phyloP scores from a whole-genome alignment of 148 eudicot species.

The Amaranthus palmeri region DNA sequence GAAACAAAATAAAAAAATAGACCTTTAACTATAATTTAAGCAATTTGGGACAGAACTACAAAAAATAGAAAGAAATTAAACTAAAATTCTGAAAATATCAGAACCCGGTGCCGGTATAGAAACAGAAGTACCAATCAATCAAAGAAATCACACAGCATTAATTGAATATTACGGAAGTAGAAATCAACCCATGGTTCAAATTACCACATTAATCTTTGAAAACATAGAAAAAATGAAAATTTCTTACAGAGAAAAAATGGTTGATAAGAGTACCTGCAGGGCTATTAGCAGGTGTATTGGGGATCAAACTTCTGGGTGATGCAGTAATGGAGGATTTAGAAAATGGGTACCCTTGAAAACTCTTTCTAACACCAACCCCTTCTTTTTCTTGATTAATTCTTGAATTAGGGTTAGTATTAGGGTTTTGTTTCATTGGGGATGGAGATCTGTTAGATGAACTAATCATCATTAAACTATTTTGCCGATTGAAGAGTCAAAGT shows the following conservation, averaged over 20 bases:
- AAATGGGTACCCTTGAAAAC: constrained; percentile 49
- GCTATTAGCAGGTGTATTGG: constrained; percentile 59
- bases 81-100: too few species aligned
- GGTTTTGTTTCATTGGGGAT: constrained; percentile 31
- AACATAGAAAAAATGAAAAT: background rate
- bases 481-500: background rate
- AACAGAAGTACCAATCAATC: too few species aligned
- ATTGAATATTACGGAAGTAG: too few species aligned
- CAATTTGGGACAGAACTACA: too few species aligned
- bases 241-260: background rate
- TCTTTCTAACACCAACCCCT: constrained; percentile 23
- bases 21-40: too few species aligned
- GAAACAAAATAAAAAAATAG: background rate
- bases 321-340: constrained; percentile 42
- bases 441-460: constrained; percentile 31
- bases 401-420: constrained; percentile 30
- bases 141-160: too few species aligned
- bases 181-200: background rate
- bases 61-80: too few species aligned
- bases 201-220: background rate
- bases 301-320: constrained; percentile 31
- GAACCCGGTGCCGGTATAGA: too few species aligned
- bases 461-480: constrained; percentile 18
- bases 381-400: constrained; percentile 28
- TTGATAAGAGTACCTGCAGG: constrained; percentile 55